Base-by-base conservation (phyloP, 345 rosid genomes). In the Citrus maxima region DNA sequence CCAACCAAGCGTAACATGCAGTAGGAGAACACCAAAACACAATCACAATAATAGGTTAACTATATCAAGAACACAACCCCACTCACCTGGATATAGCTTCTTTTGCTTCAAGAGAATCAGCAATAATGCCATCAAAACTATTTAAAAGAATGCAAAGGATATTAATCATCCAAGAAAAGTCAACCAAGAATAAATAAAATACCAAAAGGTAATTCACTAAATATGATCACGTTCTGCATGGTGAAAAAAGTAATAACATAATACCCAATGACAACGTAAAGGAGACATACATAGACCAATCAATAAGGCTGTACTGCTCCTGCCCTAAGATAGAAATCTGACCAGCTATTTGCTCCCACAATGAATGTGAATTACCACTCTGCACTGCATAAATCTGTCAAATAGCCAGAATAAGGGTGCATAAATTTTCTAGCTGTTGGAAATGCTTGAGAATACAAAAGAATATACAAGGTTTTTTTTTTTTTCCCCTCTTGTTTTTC, bases 91-190 rank as follows among this genome's bases (percentile, higher is more conserved):
- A 89, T 82, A 95, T 83, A 21, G 87, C 94, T 80, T 86, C 97
- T 86, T 91, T 88, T 75, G 93, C 95, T 87, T 90, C 97, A 80
- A 95, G 85, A 35, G 98, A 95, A 85, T 91, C 94, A 32, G 88
- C 93, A 77, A 95, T 79, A 80, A 95, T 84, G 79, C 97, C 96
- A 88, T 95, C 96, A 89, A 90, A 95, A 66, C 99, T 95, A 92
- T 73, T 73, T 75, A 75, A 80, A 82, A 38, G 2, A 62, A 81
- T 40, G 81, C 71, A 84, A 38, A 37, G 34, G 63, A 49, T 74
- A 60, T 40, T 80, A 84, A 74, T 74, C n/a, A 80, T 72, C 71
- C 77, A 82, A 63, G 67, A 60, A 75, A 64, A 79, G 54, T 24
- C 66, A 81, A 77, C 76, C 68, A 55, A 72, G n/a, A 70, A 71